Conservation (phyloP, 1,284 basidiomycete species). For the Somion occarium region DNA sequence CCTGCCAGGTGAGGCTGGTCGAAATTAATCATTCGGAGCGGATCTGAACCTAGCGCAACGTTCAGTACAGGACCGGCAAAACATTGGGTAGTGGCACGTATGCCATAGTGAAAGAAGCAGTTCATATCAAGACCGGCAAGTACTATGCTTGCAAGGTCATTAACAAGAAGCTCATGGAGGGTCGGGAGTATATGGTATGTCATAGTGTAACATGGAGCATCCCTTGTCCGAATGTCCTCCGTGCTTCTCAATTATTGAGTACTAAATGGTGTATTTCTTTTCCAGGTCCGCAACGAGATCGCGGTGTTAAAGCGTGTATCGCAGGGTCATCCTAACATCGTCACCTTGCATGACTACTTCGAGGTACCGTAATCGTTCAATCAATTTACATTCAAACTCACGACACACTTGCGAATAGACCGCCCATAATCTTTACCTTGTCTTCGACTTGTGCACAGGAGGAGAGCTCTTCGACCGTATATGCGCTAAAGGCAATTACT, state of each 20-base stretch:
- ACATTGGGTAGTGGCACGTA: constrained; percentile 91
- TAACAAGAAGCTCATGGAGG: constrained; percentile 98
- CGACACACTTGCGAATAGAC: constrained; percentile 45
- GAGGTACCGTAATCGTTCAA: constrained; percentile 52
- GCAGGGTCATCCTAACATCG: constrained; percentile 85
- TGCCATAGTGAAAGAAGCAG: constrained; percentile 91
- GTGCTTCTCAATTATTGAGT: too few relatives aligned
- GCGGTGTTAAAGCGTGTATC: constrained; percentile 93
- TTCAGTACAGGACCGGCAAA: constrained; percentile 88
- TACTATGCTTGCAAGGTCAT: constrained; percentile 92
- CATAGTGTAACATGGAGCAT: constrained; percentile 1
- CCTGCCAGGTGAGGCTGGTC: constrained; percentile 49
- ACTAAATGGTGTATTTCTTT: background rate
- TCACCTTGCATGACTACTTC: constrained; percentile 95
- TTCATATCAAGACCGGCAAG: constrained; percentile 87
- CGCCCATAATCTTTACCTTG: constrained; percentile 90
- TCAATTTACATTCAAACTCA: constrained; percentile 4
- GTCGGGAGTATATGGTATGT: constrained; percentile 82
- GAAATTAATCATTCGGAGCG: background rate
- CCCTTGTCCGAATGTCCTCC: background rate
- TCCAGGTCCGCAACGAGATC: constrained; percentile 93
- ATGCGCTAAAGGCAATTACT: constrained; percentile 96
- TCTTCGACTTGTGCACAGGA: constrained; percentile 96
- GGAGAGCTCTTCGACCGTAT: constrained; percentile 98
- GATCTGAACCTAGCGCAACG: constrained; percentile 3